These are phyloP conservation scores for Vitis rupestris DNA, from an alignment of 164 flowering plant species.

Conservation along the genomic window DNA sequence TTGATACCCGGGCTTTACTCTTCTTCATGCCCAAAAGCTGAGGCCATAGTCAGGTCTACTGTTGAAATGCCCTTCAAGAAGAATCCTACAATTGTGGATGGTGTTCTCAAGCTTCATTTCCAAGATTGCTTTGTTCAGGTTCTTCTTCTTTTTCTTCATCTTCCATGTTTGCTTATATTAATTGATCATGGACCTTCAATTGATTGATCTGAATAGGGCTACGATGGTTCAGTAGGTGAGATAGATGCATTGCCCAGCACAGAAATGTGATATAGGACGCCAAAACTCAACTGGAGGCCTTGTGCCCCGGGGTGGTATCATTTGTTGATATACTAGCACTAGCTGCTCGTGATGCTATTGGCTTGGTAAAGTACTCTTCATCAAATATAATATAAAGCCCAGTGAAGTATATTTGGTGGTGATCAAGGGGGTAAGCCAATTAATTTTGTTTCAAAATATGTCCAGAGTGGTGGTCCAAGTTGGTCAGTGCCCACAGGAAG, in stretches of 20 bases:
- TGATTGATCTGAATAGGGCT: slow-evolving; percentile 43
- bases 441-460: too few relatives aligned
- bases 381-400: too few relatives aligned
- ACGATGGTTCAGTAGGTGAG: slow-evolving; percentile 72
- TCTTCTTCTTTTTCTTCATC: slow-evolving; percentile 3
- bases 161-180: neutral
- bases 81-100: slow-evolving; percentile 65
- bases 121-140: slow-evolving; percentile 83
- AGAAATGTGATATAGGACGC: too few relatives aligned
- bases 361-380: slow-evolving; percentile 33
- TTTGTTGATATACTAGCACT: slow-evolving; percentile 74
- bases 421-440: too few relatives aligned
- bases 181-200: too few relatives aligned
- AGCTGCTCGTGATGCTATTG: slow-evolving; percentile 76
- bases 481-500: slow-evolving; percentile 73
- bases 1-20: slow-evolving; percentile 50
- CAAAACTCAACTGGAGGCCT: slow-evolving; percentile 53
- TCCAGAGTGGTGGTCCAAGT: slow-evolving; percentile 61
- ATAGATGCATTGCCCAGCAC: slow-evolving; percentile 50
- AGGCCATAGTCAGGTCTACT: slow-evolving; percentile 50
- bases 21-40: slow-evolving; percentile 56
- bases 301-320: slow-evolving; percentile 72
- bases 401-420: too few relatives aligned
- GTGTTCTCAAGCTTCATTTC: slow-evolving; percentile 63
- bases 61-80: slow-evolving; percentile 42